phyloP scores from a whole-genome alignment of 495 filamentous ascomycete genomes.

The Cetradonia linearis region DNA sequence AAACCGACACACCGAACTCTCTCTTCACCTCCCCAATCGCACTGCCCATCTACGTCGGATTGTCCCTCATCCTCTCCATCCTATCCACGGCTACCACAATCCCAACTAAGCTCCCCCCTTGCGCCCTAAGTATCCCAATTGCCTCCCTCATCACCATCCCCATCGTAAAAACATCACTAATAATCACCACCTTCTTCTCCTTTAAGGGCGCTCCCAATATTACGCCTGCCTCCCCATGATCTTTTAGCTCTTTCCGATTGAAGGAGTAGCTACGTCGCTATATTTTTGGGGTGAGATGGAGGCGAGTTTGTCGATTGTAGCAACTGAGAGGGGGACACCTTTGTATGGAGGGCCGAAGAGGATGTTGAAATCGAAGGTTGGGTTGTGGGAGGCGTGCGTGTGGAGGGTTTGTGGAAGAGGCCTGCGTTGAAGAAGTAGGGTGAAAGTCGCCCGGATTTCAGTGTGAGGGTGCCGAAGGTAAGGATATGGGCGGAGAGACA shows the following conservation, averaged over 20 bases:
- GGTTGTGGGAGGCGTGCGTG: constrained; percentile 29
- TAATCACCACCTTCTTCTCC: constrained; percentile 74
- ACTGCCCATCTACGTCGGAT: constrained; percentile 46
- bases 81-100: constrained; percentile 83
- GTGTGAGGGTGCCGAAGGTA: constrained; percentile 75
- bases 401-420: constrained; percentile 66
- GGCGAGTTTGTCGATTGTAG: constrained; percentile 58
- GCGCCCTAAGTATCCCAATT: constrained; percentile 65
- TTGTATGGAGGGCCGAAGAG: constrained; percentile 82
- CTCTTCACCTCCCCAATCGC: constrained; percentile 73
- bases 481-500: constrained; percentile 66
- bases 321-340: constrained; percentile 76
- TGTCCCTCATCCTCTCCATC: constrained; percentile 61
- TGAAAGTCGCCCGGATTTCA: constrained; percentile 86
- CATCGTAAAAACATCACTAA: constrained; percentile 94
- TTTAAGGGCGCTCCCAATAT: constrained; percentile 79
- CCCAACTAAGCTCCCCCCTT: constrained; percentile 73
- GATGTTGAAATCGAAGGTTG: constrained; percentile 33
- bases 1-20: constrained; percentile 44
- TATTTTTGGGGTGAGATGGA: constrained; percentile 47
- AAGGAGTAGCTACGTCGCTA: constrained; percentile 63
- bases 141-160: constrained; percentile 90
- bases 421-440: constrained; percentile 99
- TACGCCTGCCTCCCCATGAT: constrained; percentile 84
- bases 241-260: constrained; percentile 92